A percentile compares a stretch with the other conserved stretches of the same genome.
phyloP scores from a whole-genome alignment of 768 basidiomycete genomes.

The Termitomyces eurrhizus region DNA sequence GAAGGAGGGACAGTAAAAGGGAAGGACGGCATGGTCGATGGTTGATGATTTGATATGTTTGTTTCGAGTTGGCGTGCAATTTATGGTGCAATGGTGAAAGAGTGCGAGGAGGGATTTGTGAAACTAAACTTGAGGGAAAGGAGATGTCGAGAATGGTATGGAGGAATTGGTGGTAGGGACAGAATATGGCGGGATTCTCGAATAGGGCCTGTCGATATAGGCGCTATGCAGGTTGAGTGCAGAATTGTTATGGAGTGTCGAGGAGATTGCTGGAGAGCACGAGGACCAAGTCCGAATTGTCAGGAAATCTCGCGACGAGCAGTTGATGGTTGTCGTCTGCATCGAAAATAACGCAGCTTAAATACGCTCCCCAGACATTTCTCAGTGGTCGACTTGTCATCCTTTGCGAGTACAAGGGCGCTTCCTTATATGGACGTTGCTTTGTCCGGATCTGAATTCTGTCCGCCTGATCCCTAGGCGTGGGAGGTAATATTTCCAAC shows the following conservation, averaged over 20 bases:
- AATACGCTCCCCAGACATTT: constrained; percentile 20
- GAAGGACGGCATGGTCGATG: constrained; percentile 40
- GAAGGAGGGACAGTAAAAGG: constrained; percentile 44
- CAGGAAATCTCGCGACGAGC: constrained; percentile 3
- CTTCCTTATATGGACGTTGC: constrained; percentile 24
- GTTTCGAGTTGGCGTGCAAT: background rate
- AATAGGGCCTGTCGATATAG: background rate
- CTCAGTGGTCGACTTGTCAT: constrained; percentile 3
- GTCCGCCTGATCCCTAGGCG: background rate
- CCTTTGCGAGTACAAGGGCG: constrained; percentile 26
- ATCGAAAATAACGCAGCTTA: constrained; percentile 20
- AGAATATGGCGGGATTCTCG: background rate
- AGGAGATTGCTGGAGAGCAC: background rate
- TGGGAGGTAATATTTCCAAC: background rate
- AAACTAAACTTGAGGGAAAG: background rate
- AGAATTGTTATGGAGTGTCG: constrained; percentile 14
- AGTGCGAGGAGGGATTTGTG: background rate
- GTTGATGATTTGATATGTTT: constrained; percentile 17
- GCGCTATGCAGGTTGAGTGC: background rate
- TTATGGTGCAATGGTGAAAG: constrained; percentile 1
- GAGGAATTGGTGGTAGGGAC: background rate
- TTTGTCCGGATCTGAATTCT: constrained; percentile 23
- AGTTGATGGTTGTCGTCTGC: constrained; percentile 5
- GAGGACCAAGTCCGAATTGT: constrained; percentile 1
- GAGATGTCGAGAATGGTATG: constrained; percentile 1